Conservation (phyloP, 306 rosid species). For the Castanea mollissima region DNA sequence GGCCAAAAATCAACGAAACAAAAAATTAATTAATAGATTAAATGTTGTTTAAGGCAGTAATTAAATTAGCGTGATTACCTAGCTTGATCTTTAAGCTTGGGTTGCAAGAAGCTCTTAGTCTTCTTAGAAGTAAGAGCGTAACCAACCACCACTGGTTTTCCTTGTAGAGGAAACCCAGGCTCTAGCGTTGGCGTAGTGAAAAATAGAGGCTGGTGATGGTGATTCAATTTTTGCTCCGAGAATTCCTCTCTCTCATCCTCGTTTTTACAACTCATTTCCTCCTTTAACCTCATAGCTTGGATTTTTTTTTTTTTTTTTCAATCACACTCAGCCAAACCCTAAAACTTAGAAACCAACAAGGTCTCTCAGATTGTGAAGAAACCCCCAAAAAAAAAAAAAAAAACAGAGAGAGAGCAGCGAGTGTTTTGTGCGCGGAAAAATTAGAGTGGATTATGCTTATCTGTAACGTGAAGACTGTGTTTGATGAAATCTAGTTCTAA, state of each 20-base stretch:
- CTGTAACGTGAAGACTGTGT: too few relatives aligned
- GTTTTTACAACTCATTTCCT: slow-evolving; percentile 39
- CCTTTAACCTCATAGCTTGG: slow-evolving; percentile 45
- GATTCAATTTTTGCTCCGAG: not conserved
- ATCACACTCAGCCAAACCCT: too few relatives aligned
- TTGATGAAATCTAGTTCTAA: too few relatives aligned
- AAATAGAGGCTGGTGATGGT: slow-evolving; percentile 14
- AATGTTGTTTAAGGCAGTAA: not conserved
- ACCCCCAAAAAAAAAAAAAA: too few relatives aligned
- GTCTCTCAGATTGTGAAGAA: too few relatives aligned
- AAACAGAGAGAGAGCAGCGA: too few relatives aligned
- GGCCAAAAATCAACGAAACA: too few relatives aligned
- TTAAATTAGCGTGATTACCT: slow-evolving; percentile 42
- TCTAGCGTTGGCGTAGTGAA: too few relatives aligned
- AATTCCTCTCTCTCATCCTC: slow-evolving; percentile 16
- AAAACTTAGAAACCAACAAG: too few relatives aligned
- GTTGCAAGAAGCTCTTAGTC: slow-evolving; percentile 89
- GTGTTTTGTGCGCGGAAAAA: too few relatives aligned
- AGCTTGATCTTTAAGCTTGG: slow-evolving; percentile 82
- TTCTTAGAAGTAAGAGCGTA: slow-evolving; percentile 94
- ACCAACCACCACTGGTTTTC: slow-evolving; percentile 63
- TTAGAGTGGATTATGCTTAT: too few relatives aligned
- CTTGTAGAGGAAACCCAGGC: slow-evolving; percentile 36
- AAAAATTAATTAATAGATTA: not conserved
- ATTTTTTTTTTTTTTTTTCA: too few relatives aligned